Evolutionary conservation across 2,329 filamentous ascomycete species (phyloP).

Genomic region (Cryphonectria carpinicola): DNA sequence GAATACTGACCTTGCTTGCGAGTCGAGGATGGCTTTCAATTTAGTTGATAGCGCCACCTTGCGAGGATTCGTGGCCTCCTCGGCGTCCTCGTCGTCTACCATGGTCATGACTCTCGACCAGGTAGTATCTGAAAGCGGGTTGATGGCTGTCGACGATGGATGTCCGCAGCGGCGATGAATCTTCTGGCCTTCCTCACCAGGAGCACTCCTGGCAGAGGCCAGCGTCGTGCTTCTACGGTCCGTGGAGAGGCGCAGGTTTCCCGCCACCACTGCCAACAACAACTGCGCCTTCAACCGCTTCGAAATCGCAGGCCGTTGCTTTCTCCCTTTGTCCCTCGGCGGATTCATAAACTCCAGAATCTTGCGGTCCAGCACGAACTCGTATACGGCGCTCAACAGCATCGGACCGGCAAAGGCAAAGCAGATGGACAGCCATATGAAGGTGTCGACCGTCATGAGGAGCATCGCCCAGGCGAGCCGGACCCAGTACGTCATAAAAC

Average conservation of each 20-base stretch:
- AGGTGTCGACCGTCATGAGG: constrained; percentile 33
- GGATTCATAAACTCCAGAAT: constrained; percentile 32
- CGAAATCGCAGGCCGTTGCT: not conserved
- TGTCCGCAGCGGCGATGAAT: not conserved
- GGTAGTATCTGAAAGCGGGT: constrained; percentile 34
- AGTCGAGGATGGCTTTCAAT: constrained; percentile 17
- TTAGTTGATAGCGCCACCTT: constrained; percentile 34
- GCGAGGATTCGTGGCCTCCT: constrained; percentile 32
- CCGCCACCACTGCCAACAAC: constrained; percentile 37
- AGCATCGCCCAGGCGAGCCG: constrained; percentile 28
- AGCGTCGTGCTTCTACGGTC: constrained; percentile 7
- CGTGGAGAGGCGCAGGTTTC: constrained; percentile 39
- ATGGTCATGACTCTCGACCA: constrained; percentile 38
- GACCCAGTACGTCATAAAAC: constrained; percentile 26
- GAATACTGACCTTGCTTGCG: constrained; percentile 14
- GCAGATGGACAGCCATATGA: constrained; percentile 36
- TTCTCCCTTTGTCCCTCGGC: not conserved
- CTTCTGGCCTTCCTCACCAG: not conserved
- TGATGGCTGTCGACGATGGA: constrained; percentile 8
- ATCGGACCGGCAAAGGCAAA: constrained; percentile 38
- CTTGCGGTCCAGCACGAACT: constrained; percentile 35
- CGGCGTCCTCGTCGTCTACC: constrained; percentile 38
- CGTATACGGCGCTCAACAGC: constrained; percentile 37
- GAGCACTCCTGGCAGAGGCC: not conserved
- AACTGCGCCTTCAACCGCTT: constrained; percentile 34